phyloP scores from a whole-genome alignment of 2,329 filamentous ascomycete genomes.

The Emericellopsis atlantica region DNA sequence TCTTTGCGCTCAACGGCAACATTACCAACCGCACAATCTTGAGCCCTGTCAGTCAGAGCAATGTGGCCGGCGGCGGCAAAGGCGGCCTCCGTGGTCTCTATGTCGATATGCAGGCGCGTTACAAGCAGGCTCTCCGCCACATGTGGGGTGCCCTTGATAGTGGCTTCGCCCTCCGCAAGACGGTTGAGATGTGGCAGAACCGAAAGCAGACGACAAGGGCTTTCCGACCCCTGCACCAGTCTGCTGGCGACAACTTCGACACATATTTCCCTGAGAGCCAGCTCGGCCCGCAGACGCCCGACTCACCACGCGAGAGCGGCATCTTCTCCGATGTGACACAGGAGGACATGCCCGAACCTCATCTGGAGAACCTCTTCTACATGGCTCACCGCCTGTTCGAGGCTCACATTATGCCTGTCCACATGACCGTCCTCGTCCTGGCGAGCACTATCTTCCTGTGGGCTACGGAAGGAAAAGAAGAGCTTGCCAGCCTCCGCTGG shows the following conservation, averaged over 20 bases:
- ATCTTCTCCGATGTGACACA: constrained; percentile 43
- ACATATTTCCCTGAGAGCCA: constrained; percentile 34
- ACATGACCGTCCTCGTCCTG: constrained; percentile 52
- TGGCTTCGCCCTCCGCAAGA: constrained; percentile 49
- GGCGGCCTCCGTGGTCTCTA: constrained; percentile 40
- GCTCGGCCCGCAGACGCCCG: constrained; percentile 20
- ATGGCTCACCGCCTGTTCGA: constrained; percentile 59
- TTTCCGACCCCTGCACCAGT: constrained; percentile 42
- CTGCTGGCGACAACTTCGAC: constrained; percentile 28
- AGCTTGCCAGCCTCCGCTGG: constrained; percentile 42
- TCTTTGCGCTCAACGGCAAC: constrained; percentile 61
- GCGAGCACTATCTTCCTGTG: constrained; percentile 48
- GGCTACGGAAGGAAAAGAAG: constrained; percentile 34
- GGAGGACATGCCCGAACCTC: constrained; percentile 34
- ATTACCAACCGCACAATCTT: constrained; percentile 50
- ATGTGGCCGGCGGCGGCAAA: constrained; percentile 48
- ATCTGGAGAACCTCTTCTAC: constrained; percentile 43
- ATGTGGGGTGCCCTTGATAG: constrained; percentile 67
- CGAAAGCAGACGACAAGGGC: constrained; percentile 41
- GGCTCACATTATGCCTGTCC: constrained; percentile 58
- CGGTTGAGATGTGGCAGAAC: constrained; percentile 43
- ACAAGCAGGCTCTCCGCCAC: constrained; percentile 59
- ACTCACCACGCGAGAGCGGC: constrained; percentile 30
- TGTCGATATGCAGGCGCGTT: constrained; percentile 50
- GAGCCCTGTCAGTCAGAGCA: constrained; percentile 61